Percentiles rank a stretch among this genome's conserved stretches.
phyloP scores from a whole-genome alignment of 192 early-diverging fungal genomes.

The Coemansia sp. region DNA sequence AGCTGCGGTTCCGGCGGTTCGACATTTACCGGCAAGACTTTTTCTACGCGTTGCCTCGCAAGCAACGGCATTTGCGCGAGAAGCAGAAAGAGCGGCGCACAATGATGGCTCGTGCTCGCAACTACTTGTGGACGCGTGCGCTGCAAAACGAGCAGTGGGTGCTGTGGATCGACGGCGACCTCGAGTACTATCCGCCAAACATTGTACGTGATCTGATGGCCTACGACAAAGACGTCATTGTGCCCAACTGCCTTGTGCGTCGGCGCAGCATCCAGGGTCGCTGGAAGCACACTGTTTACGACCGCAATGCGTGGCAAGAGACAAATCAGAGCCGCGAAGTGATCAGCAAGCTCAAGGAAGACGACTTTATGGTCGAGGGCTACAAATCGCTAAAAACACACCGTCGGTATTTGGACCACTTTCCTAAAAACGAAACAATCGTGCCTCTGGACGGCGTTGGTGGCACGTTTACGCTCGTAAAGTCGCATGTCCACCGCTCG shows the following conservation, averaged over 20 bases:
- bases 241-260: constrained; percentile 60
- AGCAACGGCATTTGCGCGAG: constrained; percentile 59
- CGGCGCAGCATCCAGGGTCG: constrained; percentile 38
- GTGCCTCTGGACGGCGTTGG: constrained; percentile 68
- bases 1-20: constrained; percentile 58
- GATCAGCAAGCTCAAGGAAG: constrained; percentile 41
- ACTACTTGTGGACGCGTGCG: constrained; percentile 60
- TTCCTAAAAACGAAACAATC: constrained; percentile 45
- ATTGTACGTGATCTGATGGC: constrained; percentile 62
- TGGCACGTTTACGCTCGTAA: constrained; percentile 66
- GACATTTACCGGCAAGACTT: constrained; percentile 64
- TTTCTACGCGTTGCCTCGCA: constrained; percentile 49
- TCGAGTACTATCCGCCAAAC: constrained; percentile 64
- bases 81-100: constrained; percentile 61
- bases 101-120: constrained; percentile 64
- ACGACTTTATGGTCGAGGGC: constrained; percentile 45
- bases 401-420: constrained; percentile 46
- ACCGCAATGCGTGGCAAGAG: constrained; percentile 71
- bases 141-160: constrained; percentile 68
- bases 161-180: constrained; percentile 72
- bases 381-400: constrained; percentile 48
- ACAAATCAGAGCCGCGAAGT: constrained; percentile 57
- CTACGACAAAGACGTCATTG: constrained; percentile 67
- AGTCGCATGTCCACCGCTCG: constrained; percentile 64
- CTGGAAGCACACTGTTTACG: constrained; percentile 61